These are phyloP conservation scores for Cenchrus purpureus DNA, from an alignment of 176 grass and related monocot genomes.

Conservation along the genomic window DNA sequence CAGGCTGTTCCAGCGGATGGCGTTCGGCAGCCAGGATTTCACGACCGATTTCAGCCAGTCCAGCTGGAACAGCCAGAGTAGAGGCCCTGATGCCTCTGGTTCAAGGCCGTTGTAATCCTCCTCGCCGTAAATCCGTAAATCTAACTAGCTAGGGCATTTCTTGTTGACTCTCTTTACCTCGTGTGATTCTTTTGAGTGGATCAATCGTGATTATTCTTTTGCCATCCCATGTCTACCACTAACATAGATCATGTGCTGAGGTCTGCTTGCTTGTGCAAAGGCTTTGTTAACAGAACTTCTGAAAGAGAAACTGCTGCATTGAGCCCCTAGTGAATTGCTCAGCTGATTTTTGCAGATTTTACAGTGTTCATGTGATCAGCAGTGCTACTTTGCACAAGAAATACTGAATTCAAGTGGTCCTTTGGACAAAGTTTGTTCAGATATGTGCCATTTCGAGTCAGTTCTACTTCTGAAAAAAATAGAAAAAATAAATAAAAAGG, in stretches of 20 bases:
- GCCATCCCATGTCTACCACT: neutral
- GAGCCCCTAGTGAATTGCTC: neutral
- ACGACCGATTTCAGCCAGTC: constrained; percentile 76
- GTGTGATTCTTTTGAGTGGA: constrained; percentile 47
- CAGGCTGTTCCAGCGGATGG: constrained; percentile 91
- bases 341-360: neutral
- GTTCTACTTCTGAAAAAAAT: neutral
- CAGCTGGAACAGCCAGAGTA: constrained; percentile 52
- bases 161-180: constrained; percentile 27
- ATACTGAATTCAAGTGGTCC: neutral
- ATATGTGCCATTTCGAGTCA: neutral
- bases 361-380: neutral
- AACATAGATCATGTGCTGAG: constrained; percentile 11
- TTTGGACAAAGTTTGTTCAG: neutral
- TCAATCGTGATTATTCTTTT: neutral
- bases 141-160: constrained; percentile 37
- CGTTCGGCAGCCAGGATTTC: constrained; percentile 79
- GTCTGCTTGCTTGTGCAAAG: constrained; percentile 12
- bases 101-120: constrained; percentile 42
- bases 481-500: too few relatives aligned
- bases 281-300: neutral
- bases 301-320: neutral
- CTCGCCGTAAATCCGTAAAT: constrained; percentile 28
- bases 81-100: constrained; percentile 36
- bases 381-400: neutral